Evolutionary conservation across 257 asterid genomes (phyloP).

Genomic region (Ophiorrhiza pumila): DNA sequence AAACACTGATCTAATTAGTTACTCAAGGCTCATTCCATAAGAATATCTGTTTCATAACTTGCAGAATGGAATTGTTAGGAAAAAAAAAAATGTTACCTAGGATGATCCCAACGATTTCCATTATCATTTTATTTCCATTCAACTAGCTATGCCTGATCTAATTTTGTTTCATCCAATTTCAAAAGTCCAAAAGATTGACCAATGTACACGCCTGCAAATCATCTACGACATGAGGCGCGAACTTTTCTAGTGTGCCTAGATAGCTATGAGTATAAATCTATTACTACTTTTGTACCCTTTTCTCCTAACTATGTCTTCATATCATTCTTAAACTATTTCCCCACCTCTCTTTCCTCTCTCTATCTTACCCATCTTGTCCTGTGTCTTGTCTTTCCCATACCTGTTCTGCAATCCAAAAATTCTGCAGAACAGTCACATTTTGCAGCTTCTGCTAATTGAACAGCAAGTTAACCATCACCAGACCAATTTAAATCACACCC

Average conservation of each 20-base stretch:
- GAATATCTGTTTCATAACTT: background rate
- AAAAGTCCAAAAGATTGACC: background rate
- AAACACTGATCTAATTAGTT: too few relatives aligned
- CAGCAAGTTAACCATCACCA: background rate
- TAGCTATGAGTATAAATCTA: background rate
- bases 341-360: background rate
- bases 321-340: background rate
- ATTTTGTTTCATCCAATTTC: background rate
- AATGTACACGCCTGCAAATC: too few relatives aligned
- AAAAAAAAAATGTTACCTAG: too few relatives aligned
- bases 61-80: background rate
- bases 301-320: background rate
- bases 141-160: background rate
- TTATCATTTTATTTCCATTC: background rate
- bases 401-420: background rate
- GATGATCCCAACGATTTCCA: background rate
- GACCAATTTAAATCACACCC: background rate
- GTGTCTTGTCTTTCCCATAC: background rate
- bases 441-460: background rate
- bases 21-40: background rate
- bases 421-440: background rate
- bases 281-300: background rate
- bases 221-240: too few relatives aligned
- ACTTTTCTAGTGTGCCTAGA: background rate
- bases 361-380: background rate